Conservation (phyloP, 2,329 filamentous ascomycete species). For the Ophiocordyceps camponoti-saundersi region DNA sequence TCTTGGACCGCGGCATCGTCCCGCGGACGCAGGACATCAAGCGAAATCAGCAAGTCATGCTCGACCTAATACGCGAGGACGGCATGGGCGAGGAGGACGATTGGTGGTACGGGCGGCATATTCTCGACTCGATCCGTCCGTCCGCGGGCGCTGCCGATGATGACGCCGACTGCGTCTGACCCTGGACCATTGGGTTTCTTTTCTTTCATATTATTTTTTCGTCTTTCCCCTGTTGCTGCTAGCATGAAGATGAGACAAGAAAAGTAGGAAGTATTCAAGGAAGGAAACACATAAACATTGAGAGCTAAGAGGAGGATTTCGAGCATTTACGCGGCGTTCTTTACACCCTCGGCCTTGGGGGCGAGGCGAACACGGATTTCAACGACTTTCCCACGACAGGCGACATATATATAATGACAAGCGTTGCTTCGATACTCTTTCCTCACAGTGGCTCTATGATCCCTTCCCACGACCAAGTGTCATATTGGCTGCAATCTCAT, state of each 20-base stretch:
- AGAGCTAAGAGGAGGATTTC: background rate
- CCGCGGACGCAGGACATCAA: conserved; percentile 42
- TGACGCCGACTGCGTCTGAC: conserved; percentile 19
- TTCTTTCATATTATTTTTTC: background rate
- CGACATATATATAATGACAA: too few species aligned
- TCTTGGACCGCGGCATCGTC: conserved; percentile 42
- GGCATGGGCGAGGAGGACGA: conserved; percentile 41
- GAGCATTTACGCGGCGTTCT: conserved; percentile 2
- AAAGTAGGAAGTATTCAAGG: background rate
- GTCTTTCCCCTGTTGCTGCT: background rate
- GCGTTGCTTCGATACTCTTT: too few species aligned
- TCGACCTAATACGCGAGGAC: conserved; percentile 47
- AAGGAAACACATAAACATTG: background rate
- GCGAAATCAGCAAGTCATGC: conserved; percentile 42
- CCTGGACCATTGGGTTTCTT: too few species aligned
- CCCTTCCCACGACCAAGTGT: too few species aligned
- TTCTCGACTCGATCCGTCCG: conserved; percentile 37
- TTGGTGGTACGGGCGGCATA: conserved; percentile 40
- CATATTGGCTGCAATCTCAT: too few species aligned
- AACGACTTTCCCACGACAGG: background rate
- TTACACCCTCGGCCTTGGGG: background rate
- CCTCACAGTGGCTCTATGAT: background rate
- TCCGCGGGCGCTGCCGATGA: conserved; percentile 33
- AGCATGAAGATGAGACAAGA: background rate
- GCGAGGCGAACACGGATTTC: background rate